Base-by-base conservation (phyloP, 23 red algal genomes). In the Gracilaria vermiculophylla region DNA sequence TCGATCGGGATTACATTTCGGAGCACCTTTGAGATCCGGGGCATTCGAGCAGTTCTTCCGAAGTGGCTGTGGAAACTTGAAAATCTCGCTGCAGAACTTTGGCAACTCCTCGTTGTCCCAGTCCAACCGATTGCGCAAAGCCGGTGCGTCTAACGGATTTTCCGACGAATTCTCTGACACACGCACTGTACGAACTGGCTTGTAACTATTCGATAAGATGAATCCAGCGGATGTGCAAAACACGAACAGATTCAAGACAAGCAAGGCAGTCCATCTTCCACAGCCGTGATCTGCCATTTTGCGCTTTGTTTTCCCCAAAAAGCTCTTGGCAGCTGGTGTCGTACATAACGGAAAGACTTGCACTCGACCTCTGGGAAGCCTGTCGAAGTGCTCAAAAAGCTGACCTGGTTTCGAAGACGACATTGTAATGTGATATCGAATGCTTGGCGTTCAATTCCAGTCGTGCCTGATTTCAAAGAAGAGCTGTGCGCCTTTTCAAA, bases 1-100 rank as follows among this genome's bases (percentile, higher is more conserved):
- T 13, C 76, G 76, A 21, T 54, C 29, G n/a, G 76, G 76, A 60
- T 79, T 60, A 35, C 76, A 79, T 57, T 40, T 60, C 29, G 76
- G 76, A 57, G 50, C 17, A 27, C 76, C 76, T 23, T 79, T 79
- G 19, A 60, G 35, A 79, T 79, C 50, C 34, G 76, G 49, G 39
- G 76, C 76, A 23, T 36, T 73, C 24, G 76, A 79, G 27, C 76
- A 79, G 53, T 79, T 79, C 49, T 79, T 79, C 53, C 53, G n/a
- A 1, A 57, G 49, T 20, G 76, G 76, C 34, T 79, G 76, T 31
- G 76, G 76, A 32, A 41, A 50, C 49, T 66, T 69, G 23, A 88
- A 36, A 44, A 88, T 77, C 25, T 76, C 40, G 3, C 72, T 43
- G 53, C 84, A 88, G 35, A 73, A 88, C 0, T 45, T 53, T 17